Conservation (phyloP, 371 early-diverging fungal species). For the Rhizopus delemar region DNA sequence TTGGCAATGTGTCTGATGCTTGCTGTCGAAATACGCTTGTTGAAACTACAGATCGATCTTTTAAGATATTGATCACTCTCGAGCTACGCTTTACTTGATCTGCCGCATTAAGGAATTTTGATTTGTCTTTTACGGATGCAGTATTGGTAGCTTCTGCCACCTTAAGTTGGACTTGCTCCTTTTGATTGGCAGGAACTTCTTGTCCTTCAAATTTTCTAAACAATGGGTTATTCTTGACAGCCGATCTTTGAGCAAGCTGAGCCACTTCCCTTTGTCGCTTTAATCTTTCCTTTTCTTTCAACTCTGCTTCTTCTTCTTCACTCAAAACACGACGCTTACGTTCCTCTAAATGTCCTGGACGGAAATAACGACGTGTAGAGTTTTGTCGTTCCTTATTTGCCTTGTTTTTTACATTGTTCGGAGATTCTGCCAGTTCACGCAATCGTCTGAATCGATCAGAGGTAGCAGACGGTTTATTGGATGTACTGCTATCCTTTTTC, state of each 20-base stretch:
- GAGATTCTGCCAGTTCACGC: conserved; percentile 33
- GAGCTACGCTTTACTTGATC: conserved; percentile 27
- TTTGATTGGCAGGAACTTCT: neutral
- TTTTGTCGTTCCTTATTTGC: conserved; percentile 27
- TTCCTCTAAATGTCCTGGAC: conserved; percentile 40
- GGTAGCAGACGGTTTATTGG: conserved; percentile 9
- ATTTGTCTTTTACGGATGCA: conserved; percentile 13
- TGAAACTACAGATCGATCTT: conserved; percentile 29
- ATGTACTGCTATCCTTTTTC: neutral
- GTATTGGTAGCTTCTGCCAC: neutral
- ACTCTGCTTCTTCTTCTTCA: conserved; percentile 36
- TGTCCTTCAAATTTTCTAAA: conserved; percentile 34
- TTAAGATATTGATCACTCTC: conserved; percentile 27
- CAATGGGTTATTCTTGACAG: conserved; percentile 38
- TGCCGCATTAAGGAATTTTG: conserved; percentile 13
- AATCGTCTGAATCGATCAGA: conserved; percentile 34
- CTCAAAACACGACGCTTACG: conserved; percentile 28
- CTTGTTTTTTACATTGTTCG: conserved; percentile 15
- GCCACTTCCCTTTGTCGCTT: conserved; percentile 33
- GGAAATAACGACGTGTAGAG: conserved; percentile 34
- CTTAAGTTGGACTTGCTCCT: neutral
- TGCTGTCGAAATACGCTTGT: conserved; percentile 32
- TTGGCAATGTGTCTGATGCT: neutral
- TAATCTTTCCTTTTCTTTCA: conserved; percentile 21
- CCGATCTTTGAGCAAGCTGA: conserved; percentile 30